phyloP scores from a whole-genome alignment of 306 rosid genomes.

The Luffa aegyptiaca region DNA sequence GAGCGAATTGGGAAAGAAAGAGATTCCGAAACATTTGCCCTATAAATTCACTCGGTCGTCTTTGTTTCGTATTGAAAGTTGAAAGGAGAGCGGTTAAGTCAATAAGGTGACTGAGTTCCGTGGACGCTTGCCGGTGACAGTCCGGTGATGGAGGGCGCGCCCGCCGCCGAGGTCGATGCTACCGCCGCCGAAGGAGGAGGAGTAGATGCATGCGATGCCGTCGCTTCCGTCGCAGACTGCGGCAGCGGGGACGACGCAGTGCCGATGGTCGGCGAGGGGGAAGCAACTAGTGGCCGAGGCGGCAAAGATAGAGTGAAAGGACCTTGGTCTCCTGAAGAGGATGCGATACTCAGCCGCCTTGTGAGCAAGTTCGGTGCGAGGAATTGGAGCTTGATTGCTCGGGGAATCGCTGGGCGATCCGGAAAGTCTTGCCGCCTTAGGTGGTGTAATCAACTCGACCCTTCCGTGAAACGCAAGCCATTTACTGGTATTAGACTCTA shows the following conservation, averaged over 20 bases:
- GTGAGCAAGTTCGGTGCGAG: slow-evolving; percentile 86
- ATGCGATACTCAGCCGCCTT: slow-evolving; percentile 58
- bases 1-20: neutral
- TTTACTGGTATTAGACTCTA: slow-evolving; percentile 43
- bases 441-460: slow-evolving; percentile 98
- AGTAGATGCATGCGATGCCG: slow-evolving; percentile 9
- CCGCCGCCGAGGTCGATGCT: slow-evolving; percentile 3
- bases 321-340: slow-evolving; percentile 95
- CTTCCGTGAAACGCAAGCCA: slow-evolving; percentile 85
- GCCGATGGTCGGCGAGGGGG: slow-evolving; percentile 21
- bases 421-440: slow-evolving; percentile 97
- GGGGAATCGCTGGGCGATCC: slow-evolving; percentile 78
- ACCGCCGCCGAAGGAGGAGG: slow-evolving; percentile 11
- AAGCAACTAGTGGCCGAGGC: slow-evolving; percentile 12
- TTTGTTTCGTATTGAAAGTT: neutral
- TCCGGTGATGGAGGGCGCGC: slow-evolving; percentile 36
- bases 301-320: slow-evolving; percentile 66
- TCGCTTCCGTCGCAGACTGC: slow-evolving; percentile 12
- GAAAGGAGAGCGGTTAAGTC: slow-evolving; percentile 26
- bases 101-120: slow-evolving; percentile 11
- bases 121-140: neutral
- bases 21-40: slow-evolving; percentile 29
- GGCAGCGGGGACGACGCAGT: slow-evolving; percentile 54
- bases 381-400: slow-evolving; percentile 92
- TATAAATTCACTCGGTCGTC: slow-evolving; percentile 14